Percentiles rank a stretch among this genome's conserved stretches.
Conservation (phyloP, 192 early-diverging fungal species). For the Backusella psychrophila region DNA sequence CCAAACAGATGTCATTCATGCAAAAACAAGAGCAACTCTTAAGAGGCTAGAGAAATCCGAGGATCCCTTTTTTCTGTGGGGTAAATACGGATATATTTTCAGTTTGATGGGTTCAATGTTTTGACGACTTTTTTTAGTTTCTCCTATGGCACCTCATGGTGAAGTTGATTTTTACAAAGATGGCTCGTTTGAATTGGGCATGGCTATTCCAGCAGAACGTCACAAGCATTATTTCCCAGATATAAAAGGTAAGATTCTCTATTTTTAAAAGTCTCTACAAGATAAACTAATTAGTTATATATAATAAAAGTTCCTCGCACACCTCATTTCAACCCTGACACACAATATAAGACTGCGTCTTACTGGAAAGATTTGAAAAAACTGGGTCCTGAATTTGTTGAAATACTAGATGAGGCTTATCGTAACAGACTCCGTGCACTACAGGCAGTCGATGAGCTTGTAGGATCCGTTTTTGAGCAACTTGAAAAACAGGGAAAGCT, state of each 20-base stretch:
- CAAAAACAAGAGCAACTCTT: slow-evolving; percentile 46
- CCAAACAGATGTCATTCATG: slow-evolving; percentile 55
- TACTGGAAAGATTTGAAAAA: slow-evolving; percentile 49
- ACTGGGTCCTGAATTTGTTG: slow-evolving; percentile 36
- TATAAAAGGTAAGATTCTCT: slow-evolving; percentile 29
- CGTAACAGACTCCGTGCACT: slow-evolving; percentile 53
- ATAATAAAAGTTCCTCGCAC: neutral
- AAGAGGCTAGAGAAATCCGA: slow-evolving; percentile 41
- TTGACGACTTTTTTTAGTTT: slow-evolving; percentile 36
- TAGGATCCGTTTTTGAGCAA: slow-evolving; percentile 50
- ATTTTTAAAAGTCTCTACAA: too few relatives aligned
- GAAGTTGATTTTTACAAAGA: slow-evolving; percentile 35
- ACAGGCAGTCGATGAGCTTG: slow-evolving; percentile 62
- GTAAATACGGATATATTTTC: neutral
- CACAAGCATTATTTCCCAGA: slow-evolving; percentile 54
- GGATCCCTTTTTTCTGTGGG: slow-evolving; percentile 40
- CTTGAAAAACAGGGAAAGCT: slow-evolving; percentile 50
- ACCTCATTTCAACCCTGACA: slow-evolving; percentile 55
- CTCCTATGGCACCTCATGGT: slow-evolving; percentile 62
- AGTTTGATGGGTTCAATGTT: too few relatives aligned
- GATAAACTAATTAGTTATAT: too few relatives aligned
- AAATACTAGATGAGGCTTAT: slow-evolving; percentile 47
- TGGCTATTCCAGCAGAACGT: slow-evolving; percentile 57
- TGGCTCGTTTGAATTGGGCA: slow-evolving; percentile 34
- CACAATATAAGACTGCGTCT: slow-evolving; percentile 46